Conservation (phyloP, 176 grass and related monocot species). For the Ampelocalamus luodianensis region DNA sequence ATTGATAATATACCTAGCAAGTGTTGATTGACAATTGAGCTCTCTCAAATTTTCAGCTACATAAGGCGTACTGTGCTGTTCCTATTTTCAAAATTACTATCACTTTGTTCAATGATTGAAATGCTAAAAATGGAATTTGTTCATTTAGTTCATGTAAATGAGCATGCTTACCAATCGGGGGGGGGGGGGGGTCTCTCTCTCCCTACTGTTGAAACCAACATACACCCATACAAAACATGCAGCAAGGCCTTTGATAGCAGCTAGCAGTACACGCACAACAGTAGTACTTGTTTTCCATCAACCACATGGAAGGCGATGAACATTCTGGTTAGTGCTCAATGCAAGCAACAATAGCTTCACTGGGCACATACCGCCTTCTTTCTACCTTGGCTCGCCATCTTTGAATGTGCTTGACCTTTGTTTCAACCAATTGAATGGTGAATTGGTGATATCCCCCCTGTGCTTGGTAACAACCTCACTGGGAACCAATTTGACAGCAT, state of each 20-base stretch:
- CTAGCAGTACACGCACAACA: too few species aligned
- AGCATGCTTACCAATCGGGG: neutral
- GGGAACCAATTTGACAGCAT: constrained; percentile 39
- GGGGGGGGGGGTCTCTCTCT: too few species aligned
- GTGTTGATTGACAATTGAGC: neutral
- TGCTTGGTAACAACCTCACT: constrained; percentile 42
- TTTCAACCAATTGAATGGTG: constrained; percentile 48
- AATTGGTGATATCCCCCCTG: constrained; percentile 21
- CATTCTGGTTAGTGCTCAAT: constrained; percentile 35
- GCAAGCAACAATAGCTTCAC: constrained; percentile 57
- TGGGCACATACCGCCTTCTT: constrained; percentile 4
- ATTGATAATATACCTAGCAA: neutral
- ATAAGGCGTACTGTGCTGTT: neutral
- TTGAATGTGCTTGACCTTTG: constrained; percentile 41
- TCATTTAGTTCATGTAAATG: neutral
- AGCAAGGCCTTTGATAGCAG: too few species aligned
- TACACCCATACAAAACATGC: too few species aligned
- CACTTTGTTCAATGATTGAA: neutral
- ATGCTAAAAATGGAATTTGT: constrained; percentile 7
- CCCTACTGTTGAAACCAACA: too few species aligned
- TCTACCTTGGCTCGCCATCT: neutral
- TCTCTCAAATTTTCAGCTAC: neutral
- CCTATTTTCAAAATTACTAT: constrained; percentile 17
- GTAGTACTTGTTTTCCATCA: too few species aligned
- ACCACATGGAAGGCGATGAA: neutral